Evolutionary conservation across 2,329 filamentous ascomycete genomes (phyloP), one percentile per base, ranked within the genome.

Genomic region (Fusarium clavum): DNA sequence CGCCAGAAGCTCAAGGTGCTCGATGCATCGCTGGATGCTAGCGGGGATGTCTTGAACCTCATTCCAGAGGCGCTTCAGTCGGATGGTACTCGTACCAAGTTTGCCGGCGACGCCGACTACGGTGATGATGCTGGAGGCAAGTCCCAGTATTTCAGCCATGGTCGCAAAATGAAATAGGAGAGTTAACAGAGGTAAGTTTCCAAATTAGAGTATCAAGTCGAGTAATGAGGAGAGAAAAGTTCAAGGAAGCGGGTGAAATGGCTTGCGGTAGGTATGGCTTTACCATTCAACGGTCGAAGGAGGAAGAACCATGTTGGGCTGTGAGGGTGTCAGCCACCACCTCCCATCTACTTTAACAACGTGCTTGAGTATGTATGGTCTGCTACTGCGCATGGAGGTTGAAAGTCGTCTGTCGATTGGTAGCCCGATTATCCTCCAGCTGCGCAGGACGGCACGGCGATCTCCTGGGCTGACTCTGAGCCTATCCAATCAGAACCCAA

Each of bases 131-230:
- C 68, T 57, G 0, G 68, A 65, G 1, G 61, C 68, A 6, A 72
- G 7, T 14, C 70, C 57, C 2, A 73, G 53, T 1, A 44, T 38
- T 13, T 72, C 71, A 6, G 71, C 68, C 70, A 73, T 73, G 11
- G 34, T 0, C 34, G 18, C 34, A 7, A 4, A 11, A 38, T 2
- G 18, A 38, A 5, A 18, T 6, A 6, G 18, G 2, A 34, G 32
- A 34, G 18, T 1, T 18, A 0, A 34, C 2, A 1, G 32, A 18
- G 8, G 6, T 5, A 34, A 6, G 3, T 18, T 6, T 18, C 8
- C 32, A 34, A 8, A 10, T 18, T 18, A 18, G 2, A 34, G 6
- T 18, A 8, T 6, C 8, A 34, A 34, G 16, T 5, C 16, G 9
- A 34, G 8, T 6, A 14, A 9, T 10, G 32, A 6, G 32, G 2